Conservation (phyloP, 768 basidiomycete species). For the Guyanaporus albipodus region DNA sequence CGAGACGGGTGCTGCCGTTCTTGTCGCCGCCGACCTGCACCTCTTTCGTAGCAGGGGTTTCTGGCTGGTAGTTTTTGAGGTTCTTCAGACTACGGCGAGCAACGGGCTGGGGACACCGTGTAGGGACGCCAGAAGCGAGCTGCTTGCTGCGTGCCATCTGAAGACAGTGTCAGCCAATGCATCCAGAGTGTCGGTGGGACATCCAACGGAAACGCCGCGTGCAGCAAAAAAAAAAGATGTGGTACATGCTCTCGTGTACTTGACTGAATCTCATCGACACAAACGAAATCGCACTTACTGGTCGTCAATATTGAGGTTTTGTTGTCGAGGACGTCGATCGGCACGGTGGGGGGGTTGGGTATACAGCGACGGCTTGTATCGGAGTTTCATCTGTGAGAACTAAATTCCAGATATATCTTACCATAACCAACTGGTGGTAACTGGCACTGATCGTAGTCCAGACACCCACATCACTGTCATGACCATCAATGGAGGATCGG, state of each 20-base stretch:
- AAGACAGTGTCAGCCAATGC: slow-evolving; percentile 23
- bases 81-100: slow-evolving; percentile 83
- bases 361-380: slow-evolving; percentile 11
- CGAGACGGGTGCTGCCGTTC: slow-evolving; percentile 84
- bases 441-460: slow-evolving; percentile 1
- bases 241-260: not conserved
- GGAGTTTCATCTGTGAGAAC: slow-evolving; percentile 28
- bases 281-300: slow-evolving; percentile 35
- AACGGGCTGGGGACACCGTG: slow-evolving; percentile 78
- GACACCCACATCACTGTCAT: slow-evolving; percentile 28
- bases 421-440: no score
- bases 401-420: slow-evolving; percentile 17
- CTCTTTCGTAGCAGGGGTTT: slow-evolving; percentile 63
- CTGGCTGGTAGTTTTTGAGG: slow-evolving; percentile 69
- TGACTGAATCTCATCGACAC: slow-evolving; percentile 1
- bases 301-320: slow-evolving; percentile 43
- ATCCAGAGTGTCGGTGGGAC: slow-evolving; percentile 33
- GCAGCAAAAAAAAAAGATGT: not conserved
- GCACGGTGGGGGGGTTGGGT: slow-evolving; percentile 15
- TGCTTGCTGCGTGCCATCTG: slow-evolving; percentile 88
- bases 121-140: slow-evolving; percentile 74
- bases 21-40: slow-evolving; percentile 84
- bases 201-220: slow-evolving; percentile 31
- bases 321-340: slow-evolving; percentile 30
- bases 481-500: slow-evolving; percentile 16